Evolutionary conservation across 78 protist species (phyloP).

Genomic region (Tieghemostelium lacteum): DNA sequence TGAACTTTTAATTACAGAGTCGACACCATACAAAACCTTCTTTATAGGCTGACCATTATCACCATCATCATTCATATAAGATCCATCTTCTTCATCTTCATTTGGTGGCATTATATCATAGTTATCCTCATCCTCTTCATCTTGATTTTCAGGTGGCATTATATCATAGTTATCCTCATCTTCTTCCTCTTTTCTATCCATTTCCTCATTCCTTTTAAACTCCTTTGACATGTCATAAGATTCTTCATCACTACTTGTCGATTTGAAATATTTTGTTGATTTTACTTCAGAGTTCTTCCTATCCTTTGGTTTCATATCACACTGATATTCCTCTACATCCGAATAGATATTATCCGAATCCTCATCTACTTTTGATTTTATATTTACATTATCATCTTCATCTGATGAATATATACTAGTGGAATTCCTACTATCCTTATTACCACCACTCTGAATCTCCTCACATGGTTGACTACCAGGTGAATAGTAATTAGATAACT

Average conservation of each 20-base stretch:
- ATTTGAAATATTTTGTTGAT: too few species aligned
- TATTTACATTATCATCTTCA: slow-evolving; percentile 10
- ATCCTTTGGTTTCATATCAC: slow-evolving; percentile 3
- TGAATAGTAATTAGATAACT: not conserved
- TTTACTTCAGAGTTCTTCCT: too few species aligned
- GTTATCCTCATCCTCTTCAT: slow-evolving; percentile 39
- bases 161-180: too few species aligned
- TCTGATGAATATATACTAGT: not conserved
- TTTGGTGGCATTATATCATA: slow-evolving; percentile 5
- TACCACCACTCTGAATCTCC: not conserved
- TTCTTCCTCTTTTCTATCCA: slow-evolving; percentile 3
- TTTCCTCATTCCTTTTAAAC: not conserved
- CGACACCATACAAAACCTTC: not conserved
- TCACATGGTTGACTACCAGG: not conserved
- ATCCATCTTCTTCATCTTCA: slow-evolving; percentile 6
- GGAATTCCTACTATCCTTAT: not conserved
- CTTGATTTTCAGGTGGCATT: not conserved
- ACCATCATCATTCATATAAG: not conserved
- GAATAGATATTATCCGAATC: slow-evolving; percentile 69
- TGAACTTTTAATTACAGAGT: not conserved
- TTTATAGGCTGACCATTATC: not conserved
- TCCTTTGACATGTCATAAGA: not conserved
- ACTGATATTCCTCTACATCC: slow-evolving; percentile 60
- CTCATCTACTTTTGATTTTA: not conserved
- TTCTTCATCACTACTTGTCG: too few species aligned